These are phyloP conservation scores for Macrolepiota albuminosa DNA, from an alignment of 768 basidiomycete species.

Conservation along the genomic window DNA sequence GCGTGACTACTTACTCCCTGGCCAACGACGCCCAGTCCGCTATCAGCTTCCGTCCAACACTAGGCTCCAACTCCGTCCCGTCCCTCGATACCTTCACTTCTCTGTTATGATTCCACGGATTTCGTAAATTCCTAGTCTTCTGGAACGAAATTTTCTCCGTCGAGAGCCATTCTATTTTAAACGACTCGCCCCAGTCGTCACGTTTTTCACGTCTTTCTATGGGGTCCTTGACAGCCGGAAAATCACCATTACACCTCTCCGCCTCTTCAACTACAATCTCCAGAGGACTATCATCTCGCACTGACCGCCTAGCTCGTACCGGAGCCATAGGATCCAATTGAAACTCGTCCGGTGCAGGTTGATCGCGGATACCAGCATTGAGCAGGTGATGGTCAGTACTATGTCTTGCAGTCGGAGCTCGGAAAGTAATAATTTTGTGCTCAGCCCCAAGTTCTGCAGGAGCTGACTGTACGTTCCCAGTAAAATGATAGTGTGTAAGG, in stretches of 20 bases:
- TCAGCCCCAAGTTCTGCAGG: slow-evolving; percentile 46
- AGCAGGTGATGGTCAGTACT: slow-evolving; percentile 28
- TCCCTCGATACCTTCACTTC: slow-evolving; percentile 82
- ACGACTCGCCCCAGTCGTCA: slow-evolving; percentile 82
- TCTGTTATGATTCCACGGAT: slow-evolving; percentile 88
- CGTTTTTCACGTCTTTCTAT: slow-evolving; percentile 28
- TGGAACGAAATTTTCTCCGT: slow-evolving; percentile 69
- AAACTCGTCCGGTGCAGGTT: slow-evolving; percentile 19
- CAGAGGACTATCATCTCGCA: slow-evolving; percentile 7
- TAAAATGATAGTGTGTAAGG: background rate
- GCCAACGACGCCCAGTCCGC: slow-evolving; percentile 58
- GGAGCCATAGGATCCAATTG: slow-evolving; percentile 38
- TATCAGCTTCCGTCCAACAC: slow-evolving; percentile 59
- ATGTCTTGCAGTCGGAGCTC: slow-evolving; percentile 19
- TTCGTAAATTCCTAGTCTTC: slow-evolving; percentile 74
- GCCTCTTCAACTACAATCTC: slow-evolving; percentile 23
- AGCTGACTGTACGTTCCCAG: slow-evolving; percentile 33
- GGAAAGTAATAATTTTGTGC: slow-evolving; percentile 23
- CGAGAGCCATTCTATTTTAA: slow-evolving; percentile 80
- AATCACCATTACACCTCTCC: slow-evolving; percentile 11
- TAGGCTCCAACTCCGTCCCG: slow-evolving; percentile 89
- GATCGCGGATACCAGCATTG: background rate
- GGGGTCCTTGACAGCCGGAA: slow-evolving; percentile 11
- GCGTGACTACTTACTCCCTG: slow-evolving; percentile 12
- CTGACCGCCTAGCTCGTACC: slow-evolving; percentile 26